These are phyloP conservation scores for Umbilicaria muhlenbergii DNA, from an alignment of 495 filamentous ascomycete genomes.

Conservation along the genomic window DNA sequence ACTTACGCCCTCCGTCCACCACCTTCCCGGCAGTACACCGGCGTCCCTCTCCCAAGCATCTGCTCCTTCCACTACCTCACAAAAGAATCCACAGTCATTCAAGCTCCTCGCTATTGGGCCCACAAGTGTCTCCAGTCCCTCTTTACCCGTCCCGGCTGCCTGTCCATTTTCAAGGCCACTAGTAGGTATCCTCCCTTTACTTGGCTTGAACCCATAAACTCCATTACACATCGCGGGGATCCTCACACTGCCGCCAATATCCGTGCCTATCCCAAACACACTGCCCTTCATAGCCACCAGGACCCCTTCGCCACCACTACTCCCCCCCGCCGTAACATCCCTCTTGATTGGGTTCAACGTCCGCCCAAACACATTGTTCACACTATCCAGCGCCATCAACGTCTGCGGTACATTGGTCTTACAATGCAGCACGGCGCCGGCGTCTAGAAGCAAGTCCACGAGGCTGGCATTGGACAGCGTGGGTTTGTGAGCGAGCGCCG, in stretches of 20 bases:
- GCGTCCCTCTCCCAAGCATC: conserved; percentile 32
- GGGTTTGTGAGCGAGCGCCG: conserved; percentile 34
- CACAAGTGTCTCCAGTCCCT: conserved; percentile 30
- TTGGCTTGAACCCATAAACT: conserved; percentile 44
- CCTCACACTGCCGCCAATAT: conserved; percentile 47
- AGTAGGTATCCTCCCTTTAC: conserved; percentile 37
- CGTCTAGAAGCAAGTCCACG: conserved; percentile 11
- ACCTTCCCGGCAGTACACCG: conserved; percentile 28
- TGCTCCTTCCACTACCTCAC: conserved; percentile 33
- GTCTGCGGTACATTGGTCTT: conserved; percentile 46
- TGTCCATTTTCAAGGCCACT: conserved; percentile 30
- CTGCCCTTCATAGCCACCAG: conserved; percentile 46
- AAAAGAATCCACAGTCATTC: conserved; percentile 29
- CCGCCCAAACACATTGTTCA: conserved; percentile 35
- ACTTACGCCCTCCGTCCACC: conserved; percentile 18
- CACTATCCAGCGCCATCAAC: conserved; percentile 27
- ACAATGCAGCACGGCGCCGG: conserved; percentile 39
- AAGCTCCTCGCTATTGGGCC: conserved; percentile 33
- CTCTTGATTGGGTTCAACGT: conserved; percentile 13
- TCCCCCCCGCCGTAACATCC: conserved; percentile 38
- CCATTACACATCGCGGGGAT: conserved; percentile 46
- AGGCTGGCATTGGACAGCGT: conserved; percentile 29
- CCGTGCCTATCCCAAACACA: conserved; percentile 51
- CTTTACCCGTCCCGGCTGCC: conserved; percentile 21
- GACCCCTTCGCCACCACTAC: conserved; percentile 51